Evolutionary conservation across 1,284 basidiomycete genomes (phyloP).

Genomic region (Termitomyces sp.): DNA sequence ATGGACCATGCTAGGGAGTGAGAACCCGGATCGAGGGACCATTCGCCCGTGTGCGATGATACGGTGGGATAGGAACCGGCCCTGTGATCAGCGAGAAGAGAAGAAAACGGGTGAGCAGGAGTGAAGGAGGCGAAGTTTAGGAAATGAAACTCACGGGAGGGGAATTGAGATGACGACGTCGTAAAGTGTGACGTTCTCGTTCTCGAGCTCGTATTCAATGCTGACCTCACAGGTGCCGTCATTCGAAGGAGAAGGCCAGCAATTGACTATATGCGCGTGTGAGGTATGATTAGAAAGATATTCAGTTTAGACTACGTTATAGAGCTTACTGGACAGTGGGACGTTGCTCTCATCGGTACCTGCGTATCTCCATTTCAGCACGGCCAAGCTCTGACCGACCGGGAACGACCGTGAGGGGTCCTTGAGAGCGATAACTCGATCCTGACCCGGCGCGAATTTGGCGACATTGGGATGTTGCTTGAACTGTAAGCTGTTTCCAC

Average conservation of each 20-base stretch:
- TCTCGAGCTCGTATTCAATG: conserved; percentile 96
- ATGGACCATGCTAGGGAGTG: conserved; percentile 86
- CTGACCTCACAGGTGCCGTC: conserved; percentile 90
- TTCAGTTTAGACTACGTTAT: background rate
- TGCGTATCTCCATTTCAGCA: conserved; percentile 90
- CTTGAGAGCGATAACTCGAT: conserved; percentile 79
- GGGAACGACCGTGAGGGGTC: conserved; percentile 84
- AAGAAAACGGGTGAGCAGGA: background rate
- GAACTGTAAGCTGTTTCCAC: conserved; percentile 76
- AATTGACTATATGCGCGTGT: conserved; percentile 63
- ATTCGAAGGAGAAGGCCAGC: conserved; percentile 91
- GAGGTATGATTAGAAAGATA: conserved; percentile 1
- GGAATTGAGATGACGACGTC: conserved; percentile 91
- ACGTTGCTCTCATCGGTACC: conserved; percentile 90
- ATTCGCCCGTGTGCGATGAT: conserved; percentile 71
- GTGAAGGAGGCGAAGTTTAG: background rate
- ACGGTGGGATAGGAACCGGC: conserved; percentile 84
- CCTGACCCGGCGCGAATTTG: conserved; percentile 72
- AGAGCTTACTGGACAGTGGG: conserved; percentile 78
- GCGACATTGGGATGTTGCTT: conserved; percentile 96
- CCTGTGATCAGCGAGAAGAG: conserved; percentile 31
- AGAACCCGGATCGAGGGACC: conserved; percentile 74
- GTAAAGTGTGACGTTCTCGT: conserved; percentile 72
- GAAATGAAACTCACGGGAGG: conserved; percentile 60
- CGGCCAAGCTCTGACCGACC: conserved; percentile 80